Evolutionary conservation across 768 basidiomycete species (phyloP).

Genomic region (Strobilomyces echinocephalus): DNA sequence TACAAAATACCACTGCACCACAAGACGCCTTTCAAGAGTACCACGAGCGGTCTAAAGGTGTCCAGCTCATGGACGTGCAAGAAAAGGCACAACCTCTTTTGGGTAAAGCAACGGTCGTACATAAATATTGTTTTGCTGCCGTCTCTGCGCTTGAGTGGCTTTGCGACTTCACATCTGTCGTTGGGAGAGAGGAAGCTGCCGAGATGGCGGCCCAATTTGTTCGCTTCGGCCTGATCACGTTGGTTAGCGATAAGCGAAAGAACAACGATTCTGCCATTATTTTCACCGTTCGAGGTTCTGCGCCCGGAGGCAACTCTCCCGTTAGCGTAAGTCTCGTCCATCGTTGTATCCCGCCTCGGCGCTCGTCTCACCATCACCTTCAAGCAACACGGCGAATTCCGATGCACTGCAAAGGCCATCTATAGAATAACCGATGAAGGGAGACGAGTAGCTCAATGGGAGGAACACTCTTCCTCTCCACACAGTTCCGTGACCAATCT

Average conservation of each 20-base stretch:
- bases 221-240: slow-evolving; percentile 81
- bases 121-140: slow-evolving; percentile 80
- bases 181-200: slow-evolving; percentile 92
- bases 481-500: slow-evolving; percentile 63
- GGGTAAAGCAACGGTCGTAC: slow-evolving; percentile 40
- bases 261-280: slow-evolving; percentile 90
- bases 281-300: slow-evolving; percentile 82
- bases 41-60: slow-evolving; percentile 73
- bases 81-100: slow-evolving; percentile 59
- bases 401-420: slow-evolving; percentile 91
- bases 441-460: slow-evolving; percentile 81
- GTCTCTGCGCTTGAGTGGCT: slow-evolving; percentile 93
- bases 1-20: slow-evolving; percentile 39
- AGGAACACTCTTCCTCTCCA: slow-evolving; percentile 51
- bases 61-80: slow-evolving; percentile 62
- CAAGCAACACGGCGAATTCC: slow-evolving; percentile 92
- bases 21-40: slow-evolving; percentile 68
- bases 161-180: slow-evolving; percentile 93
- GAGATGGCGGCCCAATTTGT: slow-evolving; percentile 99
- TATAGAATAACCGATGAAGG: slow-evolving; percentile 96
- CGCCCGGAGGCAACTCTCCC: slow-evolving; percentile 69
- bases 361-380: slow-evolving; percentile 11
- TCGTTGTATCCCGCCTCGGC: background rate
- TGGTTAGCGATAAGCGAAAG: slow-evolving; percentile 89
- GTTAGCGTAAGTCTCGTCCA: slow-evolving; percentile 51